Evolutionary conservation across 2,329 filamentous ascomycete species (phyloP).

Genomic region (Calcarisporium arbuscula): DNA sequence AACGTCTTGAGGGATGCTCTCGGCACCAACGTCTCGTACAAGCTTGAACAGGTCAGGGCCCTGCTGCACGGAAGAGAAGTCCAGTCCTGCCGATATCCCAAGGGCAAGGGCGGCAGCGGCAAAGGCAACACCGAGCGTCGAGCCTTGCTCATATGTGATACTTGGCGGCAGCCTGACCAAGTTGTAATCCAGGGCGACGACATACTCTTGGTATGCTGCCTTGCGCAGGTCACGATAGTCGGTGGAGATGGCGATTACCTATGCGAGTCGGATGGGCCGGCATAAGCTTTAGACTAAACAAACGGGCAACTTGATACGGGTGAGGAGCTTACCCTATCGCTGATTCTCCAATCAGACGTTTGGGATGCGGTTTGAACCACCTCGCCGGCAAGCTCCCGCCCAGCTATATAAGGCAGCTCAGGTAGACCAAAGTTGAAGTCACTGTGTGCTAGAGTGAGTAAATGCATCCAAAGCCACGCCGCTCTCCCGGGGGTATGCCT

Average conservation of each 20-base stretch:
- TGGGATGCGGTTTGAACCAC: slow-evolving; percentile 40
- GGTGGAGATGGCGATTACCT: slow-evolving; percentile 61
- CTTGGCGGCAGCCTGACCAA: slow-evolving; percentile 52
- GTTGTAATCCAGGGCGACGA: slow-evolving; percentile 59
- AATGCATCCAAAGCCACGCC: too few relatives aligned
- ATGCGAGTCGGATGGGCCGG: neutral
- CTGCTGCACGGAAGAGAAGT: slow-evolving; percentile 45
- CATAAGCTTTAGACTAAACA: neutral
- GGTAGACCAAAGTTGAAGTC: slow-evolving; percentile 68
- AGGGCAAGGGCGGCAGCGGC: slow-evolving; percentile 62
- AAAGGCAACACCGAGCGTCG: slow-evolving; percentile 64
- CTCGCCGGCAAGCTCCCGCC: slow-evolving; percentile 62
- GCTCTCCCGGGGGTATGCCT: slow-evolving; percentile 27
- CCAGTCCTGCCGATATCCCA: slow-evolving; percentile 63
- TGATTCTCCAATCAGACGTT: slow-evolving; percentile 43
- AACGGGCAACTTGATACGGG: neutral
- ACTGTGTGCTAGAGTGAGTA: too few relatives aligned
- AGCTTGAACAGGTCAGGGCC: slow-evolving; percentile 55
- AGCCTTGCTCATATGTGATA: slow-evolving; percentile 47
- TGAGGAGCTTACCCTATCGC: slow-evolving; percentile 49
- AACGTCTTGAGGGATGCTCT: slow-evolving; percentile 54
- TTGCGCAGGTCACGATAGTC: slow-evolving; percentile 69
- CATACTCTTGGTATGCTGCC: slow-evolving; percentile 65
- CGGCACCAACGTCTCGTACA: slow-evolving; percentile 37
- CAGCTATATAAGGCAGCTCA: slow-evolving; percentile 60